phyloP scores from a whole-genome alignment of 441 rosid genomes.

The Syzygium syzygioides region DNA sequence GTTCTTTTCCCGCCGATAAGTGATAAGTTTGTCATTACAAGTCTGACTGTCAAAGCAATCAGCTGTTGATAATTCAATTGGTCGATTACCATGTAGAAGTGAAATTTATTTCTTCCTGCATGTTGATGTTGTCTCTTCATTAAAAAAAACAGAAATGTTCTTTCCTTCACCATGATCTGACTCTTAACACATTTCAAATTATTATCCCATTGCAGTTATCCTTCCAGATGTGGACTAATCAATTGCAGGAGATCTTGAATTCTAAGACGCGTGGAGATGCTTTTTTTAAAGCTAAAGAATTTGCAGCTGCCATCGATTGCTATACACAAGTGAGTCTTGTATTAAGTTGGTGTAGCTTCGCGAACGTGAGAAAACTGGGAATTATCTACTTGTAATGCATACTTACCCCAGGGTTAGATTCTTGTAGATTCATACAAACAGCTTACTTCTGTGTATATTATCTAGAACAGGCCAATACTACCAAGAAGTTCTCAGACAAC shows the following conservation, averaged over 20 bases:
- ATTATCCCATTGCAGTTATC: slow-evolving; percentile 41
- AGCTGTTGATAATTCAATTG: background rate
- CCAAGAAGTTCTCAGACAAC: background rate
- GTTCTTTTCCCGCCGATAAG: background rate
- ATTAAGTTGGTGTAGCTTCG: background rate
- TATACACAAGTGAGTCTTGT: slow-evolving; percentile 46
- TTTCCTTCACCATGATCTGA: background rate
- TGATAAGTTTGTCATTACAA: background rate
- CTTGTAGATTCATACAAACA: background rate
- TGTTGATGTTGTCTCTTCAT: background rate
- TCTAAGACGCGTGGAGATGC: slow-evolving; percentile 62
- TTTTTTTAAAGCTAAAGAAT: slow-evolving; percentile 61
- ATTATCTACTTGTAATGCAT: background rate
- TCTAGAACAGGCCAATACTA: background rate
- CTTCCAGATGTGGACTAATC: slow-evolving; percentile 73
- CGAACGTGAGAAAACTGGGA: background rate
- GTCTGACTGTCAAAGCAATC: background rate
- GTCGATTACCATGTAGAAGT: background rate
- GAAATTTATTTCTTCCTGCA: background rate
- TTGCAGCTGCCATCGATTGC: slow-evolving; percentile 42
- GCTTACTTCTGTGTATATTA: background rate
- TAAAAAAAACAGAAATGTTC: background rate
- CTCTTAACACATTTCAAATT: background rate
- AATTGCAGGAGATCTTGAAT: slow-evolving; percentile 58
- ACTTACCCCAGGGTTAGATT: background rate